phyloP scores from a whole-genome alignment of 768 basidiomycete genomes.

The Cyclocybe cylindracea region DNA sequence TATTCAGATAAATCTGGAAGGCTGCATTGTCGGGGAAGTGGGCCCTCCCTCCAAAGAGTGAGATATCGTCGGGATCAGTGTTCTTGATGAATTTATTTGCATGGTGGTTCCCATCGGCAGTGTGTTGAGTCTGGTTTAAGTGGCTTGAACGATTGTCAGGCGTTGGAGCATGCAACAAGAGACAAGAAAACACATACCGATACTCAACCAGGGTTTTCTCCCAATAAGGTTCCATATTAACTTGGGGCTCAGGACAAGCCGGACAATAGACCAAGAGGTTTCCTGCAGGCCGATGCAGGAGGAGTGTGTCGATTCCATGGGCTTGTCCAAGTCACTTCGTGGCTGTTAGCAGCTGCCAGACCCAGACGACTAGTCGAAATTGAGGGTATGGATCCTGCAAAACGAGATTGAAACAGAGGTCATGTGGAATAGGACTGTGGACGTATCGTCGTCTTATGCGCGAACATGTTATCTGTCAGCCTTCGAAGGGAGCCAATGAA shows the following conservation, averaged over 20 bases:
- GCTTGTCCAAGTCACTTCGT: conserved; percentile 17
- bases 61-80: conserved; percentile 17
- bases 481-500: conserved; percentile 19
- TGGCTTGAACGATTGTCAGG: conserved; percentile 14
- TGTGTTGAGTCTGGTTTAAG: conserved; percentile 18
- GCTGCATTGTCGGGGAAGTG: conserved; percentile 18
- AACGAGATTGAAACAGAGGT: not conserved
- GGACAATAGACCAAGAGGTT: conserved; percentile 18
- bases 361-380: conserved; percentile 18
- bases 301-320: conserved; percentile 18
- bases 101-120: conserved; percentile 26
- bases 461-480: conserved; percentile 20
- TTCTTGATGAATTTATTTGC: conserved; percentile 22
- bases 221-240: conserved; percentile 16
- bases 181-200: conserved; percentile 6
- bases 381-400: conserved; percentile 17
- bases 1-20: conserved; percentile 11
- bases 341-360: conserved; percentile 18
- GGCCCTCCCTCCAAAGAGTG: conserved; percentile 15
- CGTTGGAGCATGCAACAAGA: not conserved
- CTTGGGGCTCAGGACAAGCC: conserved; percentile 18
- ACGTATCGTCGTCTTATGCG: conserved; percentile 17
- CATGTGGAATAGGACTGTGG: not conserved
- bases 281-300: conserved; percentile 13
- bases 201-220: conserved; percentile 12